Conservation (phyloP, 768 basidiomycete genomes). For the Ramaria sp. region DNA sequence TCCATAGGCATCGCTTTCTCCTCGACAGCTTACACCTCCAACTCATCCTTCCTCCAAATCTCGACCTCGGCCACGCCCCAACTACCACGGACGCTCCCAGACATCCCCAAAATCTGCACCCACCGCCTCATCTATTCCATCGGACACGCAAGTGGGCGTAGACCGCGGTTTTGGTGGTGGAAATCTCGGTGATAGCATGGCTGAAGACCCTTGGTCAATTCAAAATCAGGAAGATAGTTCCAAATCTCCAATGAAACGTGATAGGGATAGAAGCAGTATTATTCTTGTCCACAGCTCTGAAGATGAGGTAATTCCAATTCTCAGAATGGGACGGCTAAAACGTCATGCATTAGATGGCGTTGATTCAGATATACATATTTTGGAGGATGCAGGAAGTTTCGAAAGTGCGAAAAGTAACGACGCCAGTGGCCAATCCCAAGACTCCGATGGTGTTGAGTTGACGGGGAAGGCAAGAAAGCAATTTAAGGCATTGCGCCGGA, state of each 20-base stretch:
- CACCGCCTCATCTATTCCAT: background rate
- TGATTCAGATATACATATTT: background rate
- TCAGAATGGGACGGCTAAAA: background rate
- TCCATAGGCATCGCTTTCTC: background rate
- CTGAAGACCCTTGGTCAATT: no score
- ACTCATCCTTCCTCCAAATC: background rate
- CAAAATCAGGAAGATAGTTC: background rate
- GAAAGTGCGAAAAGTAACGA: background rate
- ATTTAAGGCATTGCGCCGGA: slow-evolving; percentile 29
- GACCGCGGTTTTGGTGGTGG: background rate
- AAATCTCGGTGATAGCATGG: background rate
- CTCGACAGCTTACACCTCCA: background rate
- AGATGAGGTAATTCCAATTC: background rate
- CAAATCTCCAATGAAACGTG: background rate
- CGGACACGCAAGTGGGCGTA: background rate
- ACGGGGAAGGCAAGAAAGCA: slow-evolving; percentile 21
- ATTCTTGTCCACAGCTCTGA: background rate
- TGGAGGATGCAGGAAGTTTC: background rate
- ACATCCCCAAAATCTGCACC: background rate
- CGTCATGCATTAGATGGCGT: background rate
- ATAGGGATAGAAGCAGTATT: background rate
- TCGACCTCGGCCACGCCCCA: background rate
- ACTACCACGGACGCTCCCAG: background rate
- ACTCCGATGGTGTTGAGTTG: slow-evolving; percentile 11
- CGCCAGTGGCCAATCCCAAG: background rate